phyloP scores from a whole-genome alignment of 2,329 filamentous ascomycete species.

The Ustulina deusta region DNA sequence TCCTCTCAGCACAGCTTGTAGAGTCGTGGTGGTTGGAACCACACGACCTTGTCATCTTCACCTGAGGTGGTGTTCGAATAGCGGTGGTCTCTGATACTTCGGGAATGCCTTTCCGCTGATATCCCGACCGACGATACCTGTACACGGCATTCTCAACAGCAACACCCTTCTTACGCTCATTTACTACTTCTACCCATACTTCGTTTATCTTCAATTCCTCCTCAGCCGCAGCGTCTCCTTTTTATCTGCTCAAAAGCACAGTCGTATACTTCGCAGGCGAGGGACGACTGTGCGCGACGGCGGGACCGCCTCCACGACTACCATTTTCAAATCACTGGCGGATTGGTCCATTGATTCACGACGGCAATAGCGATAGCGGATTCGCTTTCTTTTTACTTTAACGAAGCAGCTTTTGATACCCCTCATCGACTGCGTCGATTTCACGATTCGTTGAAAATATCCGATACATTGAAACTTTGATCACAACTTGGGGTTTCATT shows the following conservation, averaged over 20 bases:
- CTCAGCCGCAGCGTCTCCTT: constrained; percentile 39
- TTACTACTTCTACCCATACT: constrained; percentile 34
- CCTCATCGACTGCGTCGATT: constrained; percentile 41
- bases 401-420: constrained; percentile 42
- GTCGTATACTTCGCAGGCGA: constrained; percentile 64
- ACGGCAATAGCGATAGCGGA: constrained; percentile 42
- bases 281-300: constrained; percentile 60
- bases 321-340: constrained; percentile 20
- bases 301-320: constrained; percentile 53
- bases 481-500: constrained; percentile 12
- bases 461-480: constrained; percentile 23
- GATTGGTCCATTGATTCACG: constrained; percentile 38
- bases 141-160: constrained; percentile 36
- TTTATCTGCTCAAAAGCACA: constrained; percentile 49
- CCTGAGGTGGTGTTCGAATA: constrained; percentile 39
- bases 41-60: constrained; percentile 26
- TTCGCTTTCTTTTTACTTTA: constrained; percentile 40
- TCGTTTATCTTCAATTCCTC: constrained; percentile 32
- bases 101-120: constrained; percentile 41
- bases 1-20: constrained; percentile 8
- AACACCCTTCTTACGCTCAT: constrained; percentile 40
- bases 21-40: constrained; percentile 15
- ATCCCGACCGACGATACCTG: constrained; percentile 39
- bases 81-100: constrained; percentile 38
- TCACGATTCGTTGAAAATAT: constrained; percentile 31